phyloP scores from a whole-genome alignment of 805 yeast species.

The Pichia heedii region DNA sequence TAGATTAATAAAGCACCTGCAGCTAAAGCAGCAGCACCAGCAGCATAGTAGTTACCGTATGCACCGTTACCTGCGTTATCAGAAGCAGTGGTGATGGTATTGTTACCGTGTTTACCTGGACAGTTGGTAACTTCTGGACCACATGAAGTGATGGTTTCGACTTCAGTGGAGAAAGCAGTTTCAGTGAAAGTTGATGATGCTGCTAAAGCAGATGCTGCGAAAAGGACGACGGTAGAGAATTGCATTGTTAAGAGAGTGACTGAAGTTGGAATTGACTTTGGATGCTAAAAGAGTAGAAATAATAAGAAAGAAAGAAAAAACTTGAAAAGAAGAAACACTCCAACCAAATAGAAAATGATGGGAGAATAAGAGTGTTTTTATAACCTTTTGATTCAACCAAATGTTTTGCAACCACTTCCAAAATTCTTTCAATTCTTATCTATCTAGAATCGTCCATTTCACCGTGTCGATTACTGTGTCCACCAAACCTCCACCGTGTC shows the following conservation, averaged over 20 bases:
- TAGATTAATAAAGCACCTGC: slow-evolving; percentile 29
- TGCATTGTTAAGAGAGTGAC: slow-evolving; percentile 30
- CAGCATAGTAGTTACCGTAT: slow-evolving; percentile 23
- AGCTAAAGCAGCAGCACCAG: slow-evolving; percentile 28
- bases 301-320: not conserved
- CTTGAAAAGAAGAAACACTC: too few species aligned
- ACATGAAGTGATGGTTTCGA: slow-evolving; percentile 33
- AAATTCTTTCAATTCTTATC: too few species aligned
- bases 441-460: too few species aligned
- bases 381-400: too few species aligned
- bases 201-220: slow-evolving; percentile 28
- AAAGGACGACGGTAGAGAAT: slow-evolving; percentile 34
- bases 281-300: slow-evolving; percentile 4
- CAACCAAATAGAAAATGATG: too few species aligned
- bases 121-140: slow-evolving; percentile 29
- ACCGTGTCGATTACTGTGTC: too few species aligned
- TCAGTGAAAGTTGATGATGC: slow-evolving; percentile 24
- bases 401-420: too few species aligned
- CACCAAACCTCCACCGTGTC: too few species aligned
- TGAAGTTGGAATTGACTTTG: slow-evolving; percentile 8
- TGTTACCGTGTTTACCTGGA: slow-evolving; percentile 21
- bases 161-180: slow-evolving; percentile 28
- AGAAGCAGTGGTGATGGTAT: slow-evolving; percentile 27
- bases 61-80: slow-evolving; percentile 11
- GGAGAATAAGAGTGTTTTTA: too few species aligned